phyloP scores from a whole-genome alignment of 345 rosid species.

The Cardamine resedifolia region DNA sequence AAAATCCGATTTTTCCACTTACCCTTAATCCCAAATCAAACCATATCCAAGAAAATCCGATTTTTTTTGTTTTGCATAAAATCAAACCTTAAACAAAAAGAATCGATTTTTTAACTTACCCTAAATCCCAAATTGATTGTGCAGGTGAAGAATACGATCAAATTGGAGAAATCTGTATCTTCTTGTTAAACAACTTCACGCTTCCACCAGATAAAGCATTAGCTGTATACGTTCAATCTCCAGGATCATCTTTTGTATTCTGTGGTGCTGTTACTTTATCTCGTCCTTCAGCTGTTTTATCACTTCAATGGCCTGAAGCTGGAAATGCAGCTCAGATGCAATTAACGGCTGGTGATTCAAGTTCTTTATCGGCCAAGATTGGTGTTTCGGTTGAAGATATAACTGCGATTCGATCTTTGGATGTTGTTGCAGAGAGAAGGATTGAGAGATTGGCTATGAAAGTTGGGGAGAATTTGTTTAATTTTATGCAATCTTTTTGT shows the following conservation, averaged over 20 bases:
- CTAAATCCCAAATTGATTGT: neutral
- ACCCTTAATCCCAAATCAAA: neutral
- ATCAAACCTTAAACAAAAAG: neutral
- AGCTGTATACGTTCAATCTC: conserved; percentile 91
- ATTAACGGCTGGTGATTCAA: conserved; percentile 60
- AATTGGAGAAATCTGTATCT: conserved; percentile 80
- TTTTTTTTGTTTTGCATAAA: no score
- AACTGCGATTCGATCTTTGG: conserved; percentile 43
- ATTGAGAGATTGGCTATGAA: conserved; percentile 88
- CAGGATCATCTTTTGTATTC: conserved; percentile 76
- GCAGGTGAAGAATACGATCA: conserved; percentile 86
- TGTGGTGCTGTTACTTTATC: conserved; percentile 80
- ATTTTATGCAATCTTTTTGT: conserved; percentile 97
- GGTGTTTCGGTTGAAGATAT: conserved; percentile 84
- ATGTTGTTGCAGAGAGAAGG: conserved; percentile 62
- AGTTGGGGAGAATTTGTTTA: conserved; percentile 93
- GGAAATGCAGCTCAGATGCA: conserved; percentile 58
- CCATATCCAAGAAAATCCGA: neutral
- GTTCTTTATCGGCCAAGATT: conserved; percentile 70
- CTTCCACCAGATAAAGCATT: conserved; percentile 89
- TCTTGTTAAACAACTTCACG: conserved; percentile 70
- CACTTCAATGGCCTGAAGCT: conserved; percentile 87
- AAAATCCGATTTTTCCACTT: neutral
- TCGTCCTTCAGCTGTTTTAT: conserved; percentile 83
- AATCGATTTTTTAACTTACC: neutral